Base-by-base conservation (phyloP, 192 early-diverging fungal species). In the Radiomyces spectabilis region DNA sequence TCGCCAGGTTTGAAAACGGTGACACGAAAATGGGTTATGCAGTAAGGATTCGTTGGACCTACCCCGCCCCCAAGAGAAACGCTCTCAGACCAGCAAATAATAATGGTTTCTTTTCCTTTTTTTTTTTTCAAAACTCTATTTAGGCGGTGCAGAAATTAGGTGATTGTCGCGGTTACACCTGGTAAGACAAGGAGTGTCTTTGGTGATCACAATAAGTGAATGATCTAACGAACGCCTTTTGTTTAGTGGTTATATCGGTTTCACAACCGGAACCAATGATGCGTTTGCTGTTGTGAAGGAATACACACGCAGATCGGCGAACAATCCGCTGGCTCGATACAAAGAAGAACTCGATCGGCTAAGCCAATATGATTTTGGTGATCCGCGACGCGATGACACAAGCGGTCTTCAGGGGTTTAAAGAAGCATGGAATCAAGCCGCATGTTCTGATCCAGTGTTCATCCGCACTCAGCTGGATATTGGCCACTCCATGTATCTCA, bases 201-300 rank as follows among this genome's bases (percentile, higher is more conserved):
- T 12, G 12, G n/a, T 46, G 45, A 46, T 19, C n/a, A 25, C 15
- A 46, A 22, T n/a, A 38, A 38, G n/a, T 38, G 10, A 46, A 19
- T 25, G 9, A 22, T 16, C 8, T 25, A 25, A 10, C 13, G 6
- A 35, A 37, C 16, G 7, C 5, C 38, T 34, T 51, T 34, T 39
- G 22, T 29, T 26, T 54, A 54, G 54, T 40, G 66, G 66, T 15
- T 57, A 61, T 35, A 68, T 68, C 38, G 66, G 66, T 8, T 68
- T 68, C 31, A 68, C 66, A 24, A 62, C 59, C 1, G 66, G 66
- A 19, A 68, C 66, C 5, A 68, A 68, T 26, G 66, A 68, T 46
- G 66, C 66, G 3, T 57, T 57, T 40, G 41, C 66, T 1, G 66
- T 68, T 2, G 55, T 62, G 0, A 32, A 68, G 16, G 45, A 53